A percentile compares a stretch with the other conserved stretches of the same genome.
These are phyloP conservation scores for Paraurostyla sp. DNA, from an alignment of 73 alveolate genomes.

Conservation along the genomic window DNA sequence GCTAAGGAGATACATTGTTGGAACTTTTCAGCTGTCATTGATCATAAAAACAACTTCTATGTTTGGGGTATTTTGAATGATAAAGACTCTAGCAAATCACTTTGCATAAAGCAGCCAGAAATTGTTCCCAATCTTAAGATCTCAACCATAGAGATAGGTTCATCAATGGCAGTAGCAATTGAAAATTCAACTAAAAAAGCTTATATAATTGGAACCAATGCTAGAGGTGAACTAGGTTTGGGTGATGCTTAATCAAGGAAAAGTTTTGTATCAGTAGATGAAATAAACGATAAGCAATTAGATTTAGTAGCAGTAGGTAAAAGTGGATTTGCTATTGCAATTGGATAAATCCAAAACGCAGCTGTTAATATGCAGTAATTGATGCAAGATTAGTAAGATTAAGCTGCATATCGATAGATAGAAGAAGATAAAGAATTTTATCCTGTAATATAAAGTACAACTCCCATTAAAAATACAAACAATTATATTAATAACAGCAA, in stretches of 20 bases:
- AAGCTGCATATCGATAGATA: no score
- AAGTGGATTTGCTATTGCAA: constrained; percentile 41
- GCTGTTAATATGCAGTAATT: no score
- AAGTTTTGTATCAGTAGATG: constrained; percentile 23
- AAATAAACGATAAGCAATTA: not conserved
- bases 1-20: constrained; percentile 44
- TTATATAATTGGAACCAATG: constrained; percentile 46
- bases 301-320: constrained; percentile 30
- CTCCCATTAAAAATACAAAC: no score
- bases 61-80: constrained; percentile 40
- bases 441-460: no score
- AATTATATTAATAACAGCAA: no score
- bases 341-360: constrained; percentile 2
- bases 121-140: constrained; percentile 19
- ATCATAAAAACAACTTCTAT: constrained; percentile 10
- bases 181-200: constrained; percentile 12
- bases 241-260: constrained; percentile 5
- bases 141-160: constrained; percentile 16
- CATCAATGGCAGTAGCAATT: constrained; percentile 2
- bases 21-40: constrained; percentile 54
- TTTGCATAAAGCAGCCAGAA: constrained; percentile 52
- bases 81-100: not conserved
- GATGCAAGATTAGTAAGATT: no score
- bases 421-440: no score
- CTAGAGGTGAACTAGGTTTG: constrained; percentile 48